Base-by-base conservation (phyloP, 78 protist genomes). In the Polysphondylium violaceum region DNA sequence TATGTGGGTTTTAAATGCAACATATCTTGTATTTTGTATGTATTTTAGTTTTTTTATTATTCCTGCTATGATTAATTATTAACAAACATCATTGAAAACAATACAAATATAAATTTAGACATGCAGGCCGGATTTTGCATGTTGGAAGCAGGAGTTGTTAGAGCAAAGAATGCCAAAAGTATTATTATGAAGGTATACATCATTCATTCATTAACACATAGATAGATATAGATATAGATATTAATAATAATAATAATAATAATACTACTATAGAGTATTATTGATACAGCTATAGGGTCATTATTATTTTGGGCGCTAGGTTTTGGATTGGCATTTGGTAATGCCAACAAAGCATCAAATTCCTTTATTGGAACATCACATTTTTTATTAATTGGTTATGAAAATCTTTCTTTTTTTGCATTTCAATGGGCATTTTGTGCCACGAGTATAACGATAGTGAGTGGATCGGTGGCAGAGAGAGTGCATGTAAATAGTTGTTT, bases 71-170 rank as follows among this genome's bases (percentile, higher is more conserved):
- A 3, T 11, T 56, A 19, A 23, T 40, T 55, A 33, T 74, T 16
- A 19, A 55, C 17, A 60, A 60, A 31, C 29, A n/a, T 25, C 5
- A 56, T 56, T 17, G 63, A 56, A n/a, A 56, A n/a, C 21, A 56
- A 56, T n/a, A 55, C 23, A n/a, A 23, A 25, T 47, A 3, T 29
- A 50, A 23, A n/a, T 50, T 50, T 19, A 67, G 76, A 51, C 77
- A 94, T 95, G 92, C 98, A 97, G 81, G 85, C 89, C 9, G 98
- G 98, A 25, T 97, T 95, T 72, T 94, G 94, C 76, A 71, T 95
- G 86, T 94, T 97, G 43, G 97, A 96, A 74, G 95, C 95, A 27
- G 98, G 98, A 9, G 85, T 67, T n/a, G 88, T 95, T 19, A 65
- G 97, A 29, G 71, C 92, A 73, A 95, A 93, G 69, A 87, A 91